Conservation (phyloP, 148 eudicot genomes). For the Chenopodium berlandieri region DNA sequence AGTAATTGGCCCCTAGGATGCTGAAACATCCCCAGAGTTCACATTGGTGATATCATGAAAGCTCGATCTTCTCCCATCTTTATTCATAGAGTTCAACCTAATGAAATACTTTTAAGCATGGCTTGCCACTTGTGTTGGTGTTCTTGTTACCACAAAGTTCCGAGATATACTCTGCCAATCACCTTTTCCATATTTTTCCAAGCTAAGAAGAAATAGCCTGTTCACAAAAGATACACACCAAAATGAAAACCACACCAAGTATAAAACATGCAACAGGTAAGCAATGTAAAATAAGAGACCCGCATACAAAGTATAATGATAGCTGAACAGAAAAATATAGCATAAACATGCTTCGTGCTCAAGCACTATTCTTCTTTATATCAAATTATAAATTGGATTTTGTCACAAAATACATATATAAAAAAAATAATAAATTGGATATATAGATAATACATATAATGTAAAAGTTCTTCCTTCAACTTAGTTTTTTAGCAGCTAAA, state of each 20-base stretch:
- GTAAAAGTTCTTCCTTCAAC: no score
- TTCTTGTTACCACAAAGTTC: conserved; percentile 64
- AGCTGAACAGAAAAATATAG: no score
- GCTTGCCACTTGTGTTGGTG: conserved; percentile 64
- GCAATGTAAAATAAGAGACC: no score
- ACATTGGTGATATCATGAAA: conserved; percentile 60
- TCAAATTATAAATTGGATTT: no score
- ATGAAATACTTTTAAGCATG: conserved; percentile 60
- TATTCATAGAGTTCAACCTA: conserved; percentile 56
- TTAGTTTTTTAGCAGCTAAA: no score
- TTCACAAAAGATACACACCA: background rate
- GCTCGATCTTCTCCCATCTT: conserved; percentile 61
- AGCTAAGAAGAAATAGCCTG: conserved; percentile 58
- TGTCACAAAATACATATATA: no score
- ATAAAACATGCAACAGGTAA: background rate
- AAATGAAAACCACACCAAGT: background rate
- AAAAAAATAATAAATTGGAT: no score
- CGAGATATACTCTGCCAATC: conserved; percentile 72
- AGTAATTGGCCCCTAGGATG: conserved; percentile 50
- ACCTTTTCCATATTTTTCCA: conserved; percentile 63
- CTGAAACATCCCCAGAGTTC: conserved; percentile 35
- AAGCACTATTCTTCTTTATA: no score
- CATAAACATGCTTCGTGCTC: no score
- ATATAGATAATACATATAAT: no score
- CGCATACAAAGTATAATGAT: no score